Base-by-base conservation (phyloP, 768 basidiomycete genomes). In the Goffeauzyma gilvescens region DNA sequence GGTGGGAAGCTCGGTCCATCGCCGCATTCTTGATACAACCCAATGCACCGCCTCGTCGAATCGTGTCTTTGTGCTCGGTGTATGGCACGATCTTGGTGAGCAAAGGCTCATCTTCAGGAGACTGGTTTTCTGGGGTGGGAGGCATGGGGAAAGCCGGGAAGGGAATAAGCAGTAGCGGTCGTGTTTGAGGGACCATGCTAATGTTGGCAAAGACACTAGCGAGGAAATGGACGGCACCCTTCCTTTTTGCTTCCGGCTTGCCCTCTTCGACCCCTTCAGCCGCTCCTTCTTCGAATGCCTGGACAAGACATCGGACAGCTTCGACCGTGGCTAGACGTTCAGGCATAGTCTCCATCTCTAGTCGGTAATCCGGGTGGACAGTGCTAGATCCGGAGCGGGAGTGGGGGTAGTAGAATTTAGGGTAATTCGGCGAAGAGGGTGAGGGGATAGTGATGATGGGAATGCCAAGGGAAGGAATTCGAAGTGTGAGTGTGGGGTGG, bases 181-280 rank as follows among this genome's bases (percentile, higher is more conserved):
- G 72, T 6, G 87, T 89, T 15, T 71, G 63, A 1, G 78, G 77
- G 8, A 76, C 89, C 50, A 74, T 72, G 39, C 74, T 80, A 42
- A 93, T 64, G 58, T 96, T 96, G 9, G 87, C 86, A 57, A 95
- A 93, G 10, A 95, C 90, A 50, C 79, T 83, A 1, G 89, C 77
- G 17, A 96, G 68, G 64, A 96, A 96, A 65, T 96, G 81, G 14
- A 90, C 70, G 34, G 79, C 70, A 36, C 77, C 84, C 65, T 86
- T 87, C 33, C 66, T 41, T 39, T 61, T 60, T n/a, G 37, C 33
- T n/a, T 35, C 50, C 31, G 56, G 50, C 24, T 50, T 48, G 20
- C 74, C 71, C 14, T 63, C 62, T 13, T 68, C 67, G 9, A 74
- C 72, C 13, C 69, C 70, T 18, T 73, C 66, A 21, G 65, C 67